Evolutionary conservation across 768 basidiomycete genomes (phyloP), one percentile per base, ranked within the genome.

Genomic region (Boletus huronensis): DNA sequence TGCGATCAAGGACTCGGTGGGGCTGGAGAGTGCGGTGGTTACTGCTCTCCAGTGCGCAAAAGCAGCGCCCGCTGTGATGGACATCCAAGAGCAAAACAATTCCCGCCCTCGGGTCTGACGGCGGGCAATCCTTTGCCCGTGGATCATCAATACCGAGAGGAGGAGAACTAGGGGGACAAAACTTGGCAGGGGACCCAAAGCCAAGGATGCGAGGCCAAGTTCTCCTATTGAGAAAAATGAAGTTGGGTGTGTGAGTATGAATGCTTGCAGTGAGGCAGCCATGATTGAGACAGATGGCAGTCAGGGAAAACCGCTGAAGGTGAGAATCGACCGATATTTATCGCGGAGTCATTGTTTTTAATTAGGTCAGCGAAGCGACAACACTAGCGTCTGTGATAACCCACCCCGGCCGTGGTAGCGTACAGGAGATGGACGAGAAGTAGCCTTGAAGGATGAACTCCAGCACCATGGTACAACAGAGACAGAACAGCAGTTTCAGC

Each of bases 11-110:
- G 88, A 84, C 16, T 73, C 63, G 4, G 71, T 57, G 10, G 78
- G 58, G 3, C 77, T 80, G 0, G 86, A 86, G 8, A 89, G 71
- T 0, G 88, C 86, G 47, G 78, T 62, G 14, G 75, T 52, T 5
- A 82, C 79, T 6, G 82, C 76, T 17, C 67, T 61, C 26, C 75
- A 57, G 44, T 77, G 77, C 0, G 76, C 76, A 5, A 80, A 6
- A 1, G 76, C 67, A 5, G 76, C 74, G 0, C 75, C 80, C 0
- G 71, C 17, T 0, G 79, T 68, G 2, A 84, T 65, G 0, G 63
- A 62, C 13, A 72, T 21, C 54, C 68, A 74, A 59, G 52, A 81
- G 67, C 36, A 76, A 53, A 53, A 53, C 2, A 29, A 67, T 59
- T 72, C 67, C 59, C 62, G 48, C 49, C 63, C 50, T 60, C 72